These are phyloP conservation scores for Sphagnum magellanicum DNA, from an alignment of 228 moss, liverwort and hornwort species.

Conservation along the genomic window DNA sequence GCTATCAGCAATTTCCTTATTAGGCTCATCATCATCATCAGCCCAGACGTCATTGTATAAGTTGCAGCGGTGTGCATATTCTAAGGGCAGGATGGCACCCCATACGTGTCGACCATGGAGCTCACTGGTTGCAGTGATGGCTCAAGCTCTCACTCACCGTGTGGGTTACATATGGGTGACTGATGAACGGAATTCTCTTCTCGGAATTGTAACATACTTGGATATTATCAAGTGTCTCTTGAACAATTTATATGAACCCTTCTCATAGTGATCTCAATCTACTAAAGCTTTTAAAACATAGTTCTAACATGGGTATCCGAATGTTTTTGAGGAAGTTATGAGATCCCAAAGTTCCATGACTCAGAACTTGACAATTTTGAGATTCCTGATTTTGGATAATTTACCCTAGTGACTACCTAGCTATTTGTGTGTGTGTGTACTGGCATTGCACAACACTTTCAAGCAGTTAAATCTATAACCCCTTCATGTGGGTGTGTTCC, in stretches of 20 bases:
- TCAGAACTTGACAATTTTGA: too few species aligned
- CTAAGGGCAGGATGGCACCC: constrained; percentile 26
- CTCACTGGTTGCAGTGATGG: constrained; percentile 80
- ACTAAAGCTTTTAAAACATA: too few species aligned
- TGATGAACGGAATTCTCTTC: constrained; percentile 47
- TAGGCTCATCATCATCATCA: neutral
- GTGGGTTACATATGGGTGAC: constrained; percentile 78
- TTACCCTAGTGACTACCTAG: too few species aligned
- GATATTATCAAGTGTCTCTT: constrained; percentile 30
- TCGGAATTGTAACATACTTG: constrained; percentile 65
- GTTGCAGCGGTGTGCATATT: neutral
- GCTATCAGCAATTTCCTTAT: constrained; percentile 3
- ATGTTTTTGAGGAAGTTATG: too few species aligned
- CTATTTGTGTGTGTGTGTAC: too few species aligned
- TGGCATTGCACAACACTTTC: too few species aligned
- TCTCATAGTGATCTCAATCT: too few species aligned
- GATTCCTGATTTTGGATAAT: too few species aligned
- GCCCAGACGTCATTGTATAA: neutral
- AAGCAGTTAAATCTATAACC: too few species aligned
- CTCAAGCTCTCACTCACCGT: constrained; percentile 65
- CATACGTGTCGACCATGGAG: constrained; percentile 55
- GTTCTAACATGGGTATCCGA: too few species aligned
- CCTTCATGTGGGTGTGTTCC: too few species aligned
- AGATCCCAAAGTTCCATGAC: too few species aligned
- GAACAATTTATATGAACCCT: neutral